A percentile compares a stretch with the other conserved stretches of the same genome.
Conservation (phyloP, 345 rosid species). For the Salix caprea region DNA sequence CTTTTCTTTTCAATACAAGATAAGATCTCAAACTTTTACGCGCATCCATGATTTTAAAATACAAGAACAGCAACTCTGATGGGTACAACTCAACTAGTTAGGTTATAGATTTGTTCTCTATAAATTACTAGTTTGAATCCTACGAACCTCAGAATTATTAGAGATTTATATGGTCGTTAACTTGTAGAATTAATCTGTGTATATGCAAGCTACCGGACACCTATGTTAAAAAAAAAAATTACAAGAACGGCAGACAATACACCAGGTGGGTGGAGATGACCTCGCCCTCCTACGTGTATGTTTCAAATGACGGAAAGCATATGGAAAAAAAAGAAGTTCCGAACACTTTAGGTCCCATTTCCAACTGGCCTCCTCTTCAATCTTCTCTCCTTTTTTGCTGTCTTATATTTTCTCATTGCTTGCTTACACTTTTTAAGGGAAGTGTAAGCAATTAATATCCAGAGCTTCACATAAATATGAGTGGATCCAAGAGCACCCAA, state of each 20-base stretch:
- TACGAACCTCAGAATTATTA: fast-evolving
- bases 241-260: neutral
- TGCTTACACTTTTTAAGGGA: neutral
- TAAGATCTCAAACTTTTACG: neutral
- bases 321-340: neutral
- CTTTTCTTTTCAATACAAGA: neutral
- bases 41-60: neutral
- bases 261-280: neutral
- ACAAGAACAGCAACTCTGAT: too few species aligned
- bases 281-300: neutral
- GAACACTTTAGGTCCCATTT: neutral
- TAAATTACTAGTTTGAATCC: too few species aligned
- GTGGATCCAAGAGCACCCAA: neutral
- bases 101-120: too few species aligned
- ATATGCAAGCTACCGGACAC: too few species aligned
- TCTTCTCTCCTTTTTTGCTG: neutral
- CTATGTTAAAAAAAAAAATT: too few species aligned
- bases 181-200: fast-evolving
- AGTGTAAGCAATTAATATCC: neutral
- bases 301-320: neutral
- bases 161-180: fast-evolving
- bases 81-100: too few species aligned
- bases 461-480: neutral
- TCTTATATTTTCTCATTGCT: neutral
- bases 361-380: neutral